Evolutionary conservation across 1,284 basidiomycete species (phyloP).

Genomic region (Cutaneotrichosporon sp.): DNA sequence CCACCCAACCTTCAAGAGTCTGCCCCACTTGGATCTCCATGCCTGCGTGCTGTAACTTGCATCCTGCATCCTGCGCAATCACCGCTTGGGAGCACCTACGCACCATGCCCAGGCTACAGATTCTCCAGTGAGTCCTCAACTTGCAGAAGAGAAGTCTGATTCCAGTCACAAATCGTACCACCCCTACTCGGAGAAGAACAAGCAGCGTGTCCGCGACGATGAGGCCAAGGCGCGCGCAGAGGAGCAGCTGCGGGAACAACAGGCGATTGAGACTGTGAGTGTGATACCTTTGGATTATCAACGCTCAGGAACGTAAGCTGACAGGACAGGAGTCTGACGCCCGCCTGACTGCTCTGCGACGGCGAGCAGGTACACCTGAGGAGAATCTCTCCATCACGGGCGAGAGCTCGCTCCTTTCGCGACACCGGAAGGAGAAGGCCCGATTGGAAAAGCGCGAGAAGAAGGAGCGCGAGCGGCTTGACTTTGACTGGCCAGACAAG

Average conservation of each 20-base stretch:
- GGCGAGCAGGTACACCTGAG: slow-evolving; percentile 33
- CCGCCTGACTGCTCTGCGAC: slow-evolving; percentile 35
- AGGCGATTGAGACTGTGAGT: slow-evolving; percentile 38
- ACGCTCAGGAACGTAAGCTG: background rate
- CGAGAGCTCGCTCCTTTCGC: slow-evolving; percentile 26
- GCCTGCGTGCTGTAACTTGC: too few relatives aligned
- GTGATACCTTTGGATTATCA: too few relatives aligned
- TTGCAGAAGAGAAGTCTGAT: background rate
- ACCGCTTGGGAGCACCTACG: too few relatives aligned
- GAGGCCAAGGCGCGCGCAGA: slow-evolving; percentile 44
- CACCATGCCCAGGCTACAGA: slow-evolving; percentile 46
- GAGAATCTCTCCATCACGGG: slow-evolving; percentile 21
- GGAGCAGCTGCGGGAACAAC: slow-evolving; percentile 35
- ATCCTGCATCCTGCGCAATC: too few relatives aligned
- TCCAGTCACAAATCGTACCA: slow-evolving; percentile 50
- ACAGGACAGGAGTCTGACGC: slow-evolving; percentile 31
- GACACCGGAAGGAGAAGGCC: slow-evolving; percentile 30
- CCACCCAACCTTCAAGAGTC: background rate
- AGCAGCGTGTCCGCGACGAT: slow-evolving; percentile 48
- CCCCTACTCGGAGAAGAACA: slow-evolving; percentile 50
- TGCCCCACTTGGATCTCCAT: background rate
- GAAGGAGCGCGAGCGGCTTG: slow-evolving; percentile 19
- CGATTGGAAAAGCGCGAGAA: slow-evolving; percentile 20
- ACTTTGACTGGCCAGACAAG: slow-evolving; percentile 45
- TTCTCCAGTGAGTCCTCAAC: slow-evolving; percentile 35